phyloP scores from a whole-genome alignment of 805 yeast species.

The Martiniozyma abietophila region DNA sequence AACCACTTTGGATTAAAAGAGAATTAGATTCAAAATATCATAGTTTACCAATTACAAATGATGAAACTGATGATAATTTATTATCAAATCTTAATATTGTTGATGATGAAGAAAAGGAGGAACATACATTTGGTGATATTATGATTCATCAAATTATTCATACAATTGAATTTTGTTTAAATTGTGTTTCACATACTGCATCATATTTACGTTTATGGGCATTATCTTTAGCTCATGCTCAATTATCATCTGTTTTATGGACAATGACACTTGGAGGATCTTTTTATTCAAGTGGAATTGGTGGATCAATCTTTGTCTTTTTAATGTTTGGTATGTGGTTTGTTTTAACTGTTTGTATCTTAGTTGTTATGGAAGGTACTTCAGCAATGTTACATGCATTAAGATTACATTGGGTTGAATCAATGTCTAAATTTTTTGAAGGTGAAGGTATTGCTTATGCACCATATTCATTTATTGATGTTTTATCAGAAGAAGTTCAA shows the following conservation, averaged over 20 bases:
- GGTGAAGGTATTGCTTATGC: slow-evolving; percentile 91
- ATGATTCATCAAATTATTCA: slow-evolving; percentile 97
- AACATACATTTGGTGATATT: slow-evolving; percentile 78
- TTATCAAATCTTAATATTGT: slow-evolving; percentile 28
- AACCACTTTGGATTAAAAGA: slow-evolving; percentile 50
- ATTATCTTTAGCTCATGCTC: slow-evolving; percentile 92
- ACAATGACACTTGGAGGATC: slow-evolving; percentile 83
- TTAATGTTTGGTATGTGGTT: slow-evolving; percentile 93
- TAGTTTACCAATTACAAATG: slow-evolving; percentile 26
- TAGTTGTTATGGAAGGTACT: slow-evolving; percentile 97
- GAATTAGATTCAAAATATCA: slow-evolving; percentile 42
- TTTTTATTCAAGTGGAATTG: slow-evolving; percentile 52
- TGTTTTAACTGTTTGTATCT: slow-evolving; percentile 76
- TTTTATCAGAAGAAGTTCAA: slow-evolving; percentile 15
- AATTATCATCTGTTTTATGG: slow-evolving; percentile 92
- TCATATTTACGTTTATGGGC: slow-evolving; percentile 97
- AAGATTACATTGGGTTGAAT: slow-evolving; percentile 98
- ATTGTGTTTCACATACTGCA: slow-evolving; percentile 98
- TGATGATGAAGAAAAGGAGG: slow-evolving; percentile 46
- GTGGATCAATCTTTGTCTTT: slow-evolving; percentile 69
- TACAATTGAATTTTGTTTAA: slow-evolving; percentile 94
- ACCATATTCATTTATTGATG: slow-evolving; percentile 65
- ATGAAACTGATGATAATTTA: slow-evolving; percentile 23
- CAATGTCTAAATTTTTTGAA: slow-evolving; percentile 95
- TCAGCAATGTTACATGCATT: slow-evolving; percentile 98